These are phyloP conservation scores for Phoma sp. DNA, from an alignment of 2,329 filamentous ascomycete species.

Conservation along the genomic window DNA sequence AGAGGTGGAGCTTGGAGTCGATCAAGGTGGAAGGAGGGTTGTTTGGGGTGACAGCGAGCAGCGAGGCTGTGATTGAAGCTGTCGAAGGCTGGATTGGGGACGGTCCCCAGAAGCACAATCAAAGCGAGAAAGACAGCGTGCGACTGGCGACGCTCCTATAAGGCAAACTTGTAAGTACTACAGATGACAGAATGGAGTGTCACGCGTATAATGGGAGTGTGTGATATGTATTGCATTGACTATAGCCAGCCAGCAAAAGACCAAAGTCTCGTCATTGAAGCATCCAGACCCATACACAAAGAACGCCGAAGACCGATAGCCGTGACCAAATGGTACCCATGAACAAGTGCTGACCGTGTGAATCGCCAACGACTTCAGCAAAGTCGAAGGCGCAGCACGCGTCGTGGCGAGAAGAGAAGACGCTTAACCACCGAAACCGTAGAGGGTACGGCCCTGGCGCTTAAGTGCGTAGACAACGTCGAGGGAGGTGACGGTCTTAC, in stretches of 20 bases:
- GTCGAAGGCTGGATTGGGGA: slow-evolving; percentile 30
- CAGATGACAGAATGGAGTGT: not conserved
- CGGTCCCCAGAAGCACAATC: not conserved
- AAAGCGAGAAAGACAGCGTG: not conserved
- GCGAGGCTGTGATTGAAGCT: slow-evolving; percentile 31
- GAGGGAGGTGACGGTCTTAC: slow-evolving; percentile 77
- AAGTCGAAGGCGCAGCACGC: slow-evolving; percentile 17
- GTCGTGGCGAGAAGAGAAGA: slow-evolving; percentile 27
- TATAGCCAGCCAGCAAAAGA: slow-evolving; percentile 30
- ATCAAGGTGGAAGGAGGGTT: slow-evolving; percentile 38
- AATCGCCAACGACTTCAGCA: slow-evolving; percentile 58
- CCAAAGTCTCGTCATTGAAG: slow-evolving; percentile 33
- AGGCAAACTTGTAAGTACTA: not conserved
- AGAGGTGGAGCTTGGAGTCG: slow-evolving; percentile 37
- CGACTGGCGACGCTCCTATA: not conserved
- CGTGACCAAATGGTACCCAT: slow-evolving; percentile 36
- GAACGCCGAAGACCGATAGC: slow-evolving; percentile 43
- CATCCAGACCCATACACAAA: slow-evolving; percentile 33
- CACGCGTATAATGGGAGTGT: not conserved
- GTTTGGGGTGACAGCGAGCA: slow-evolving; percentile 35
- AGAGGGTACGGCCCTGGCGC: slow-evolving; percentile 74
- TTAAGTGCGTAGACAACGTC: slow-evolving; percentile 70
- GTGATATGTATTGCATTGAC: slow-evolving; percentile 35
- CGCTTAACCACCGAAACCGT: slow-evolving; percentile 86
- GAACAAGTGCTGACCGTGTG: slow-evolving; percentile 32